phyloP scores from a whole-genome alignment of 1,139 yeast species.

The Yamadazyma spencermartinsiae region DNA sequence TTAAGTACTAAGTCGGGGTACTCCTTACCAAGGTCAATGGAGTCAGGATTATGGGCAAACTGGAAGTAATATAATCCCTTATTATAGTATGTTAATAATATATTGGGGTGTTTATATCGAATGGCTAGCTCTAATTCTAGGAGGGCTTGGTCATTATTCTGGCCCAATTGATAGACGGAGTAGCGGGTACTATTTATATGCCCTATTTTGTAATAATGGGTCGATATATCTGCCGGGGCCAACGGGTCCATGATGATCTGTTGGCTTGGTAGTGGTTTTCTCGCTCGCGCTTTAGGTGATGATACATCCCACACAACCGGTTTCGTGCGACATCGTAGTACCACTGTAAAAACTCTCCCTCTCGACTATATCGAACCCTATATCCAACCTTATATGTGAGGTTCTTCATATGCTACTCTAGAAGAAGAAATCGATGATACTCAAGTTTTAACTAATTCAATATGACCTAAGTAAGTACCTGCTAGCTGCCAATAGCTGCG shows the following conservation, averaged over 20 bases:
- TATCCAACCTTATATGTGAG: no score
- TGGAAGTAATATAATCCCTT: conserved; percentile 59
- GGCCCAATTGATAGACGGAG: conserved; percentile 21
- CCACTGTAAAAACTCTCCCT: no score
- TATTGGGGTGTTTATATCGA: conserved; percentile 51
- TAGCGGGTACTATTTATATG: conserved; percentile 35
- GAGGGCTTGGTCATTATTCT: conserved; percentile 39
- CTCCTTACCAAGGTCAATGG: conserved; percentile 32
- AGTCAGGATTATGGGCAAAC: conserved; percentile 42
- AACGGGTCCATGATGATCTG: conserved; percentile 20
- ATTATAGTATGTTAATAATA: conserved; percentile 58
- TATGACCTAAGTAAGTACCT: no score
- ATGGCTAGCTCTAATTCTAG: conserved; percentile 61
- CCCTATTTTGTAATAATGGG: conserved; percentile 45
- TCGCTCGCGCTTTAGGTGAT: no score
- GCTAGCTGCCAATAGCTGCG: no score
- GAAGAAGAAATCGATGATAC: no score
- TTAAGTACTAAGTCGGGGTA: conserved; percentile 36
- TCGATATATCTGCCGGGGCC: conserved; percentile 28
- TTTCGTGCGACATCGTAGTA: no score
- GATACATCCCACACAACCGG: no score
- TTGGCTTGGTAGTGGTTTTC: no score
- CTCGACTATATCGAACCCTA: no score
- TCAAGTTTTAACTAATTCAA: no score
- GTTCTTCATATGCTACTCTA: no score